phyloP scores from a whole-genome alignment of 345 rosid genomes.

The Citrus inodora region DNA sequence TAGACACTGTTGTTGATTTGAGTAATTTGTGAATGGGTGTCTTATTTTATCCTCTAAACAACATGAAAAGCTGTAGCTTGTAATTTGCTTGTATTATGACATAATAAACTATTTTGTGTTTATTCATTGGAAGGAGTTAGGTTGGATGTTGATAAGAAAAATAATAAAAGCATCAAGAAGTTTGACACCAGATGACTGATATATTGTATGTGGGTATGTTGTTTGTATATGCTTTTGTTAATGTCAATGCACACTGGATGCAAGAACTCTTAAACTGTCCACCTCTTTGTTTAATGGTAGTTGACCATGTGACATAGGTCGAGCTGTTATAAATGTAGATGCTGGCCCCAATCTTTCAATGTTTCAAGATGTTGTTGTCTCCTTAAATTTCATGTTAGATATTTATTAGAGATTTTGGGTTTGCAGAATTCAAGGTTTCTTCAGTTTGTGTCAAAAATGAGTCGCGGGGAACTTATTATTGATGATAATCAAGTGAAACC shows the following conservation, averaged over 20 bases:
- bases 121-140: background rate
- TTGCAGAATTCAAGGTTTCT: constrained; percentile 97
- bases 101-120: background rate
- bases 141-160: background rate
- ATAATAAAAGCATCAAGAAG: background rate
- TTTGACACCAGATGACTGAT: background rate
- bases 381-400: constrained; percentile 6
- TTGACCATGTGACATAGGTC: background rate
- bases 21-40: background rate
- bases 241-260: background rate
- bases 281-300: background rate
- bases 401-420: constrained; percentile 15
- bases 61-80: background rate
- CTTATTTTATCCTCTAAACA: background rate
- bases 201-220: background rate
- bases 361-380: background rate
- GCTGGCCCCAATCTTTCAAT: background rate
- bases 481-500: constrained; percentile 94
- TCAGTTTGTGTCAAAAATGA: constrained; percentile 98
- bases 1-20: background rate
- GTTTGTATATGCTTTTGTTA: background rate
- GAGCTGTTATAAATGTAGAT: background rate
- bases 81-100: background rate
- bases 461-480: constrained; percentile 94
- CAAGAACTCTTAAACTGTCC: background rate